Conservation (phyloP, 768 basidiomycete species). For the Chalciporus piperatus region DNA sequence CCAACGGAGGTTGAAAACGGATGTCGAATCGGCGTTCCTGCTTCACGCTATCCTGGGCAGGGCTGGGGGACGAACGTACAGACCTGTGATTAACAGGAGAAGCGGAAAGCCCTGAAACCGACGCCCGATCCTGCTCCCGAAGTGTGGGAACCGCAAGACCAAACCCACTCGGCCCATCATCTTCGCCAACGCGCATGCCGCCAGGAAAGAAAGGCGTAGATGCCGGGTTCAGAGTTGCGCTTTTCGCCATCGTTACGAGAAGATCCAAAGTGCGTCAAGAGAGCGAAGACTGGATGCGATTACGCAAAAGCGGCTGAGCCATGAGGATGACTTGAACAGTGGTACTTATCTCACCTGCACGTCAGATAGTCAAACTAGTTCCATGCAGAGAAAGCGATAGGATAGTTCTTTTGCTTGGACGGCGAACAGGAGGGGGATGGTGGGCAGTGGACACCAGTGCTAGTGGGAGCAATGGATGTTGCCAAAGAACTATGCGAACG, state of each 20-base stretch:
- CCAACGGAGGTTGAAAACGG: slow-evolving; percentile 37
- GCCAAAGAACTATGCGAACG: slow-evolving; percentile 16
- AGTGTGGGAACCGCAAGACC: slow-evolving; percentile 46
- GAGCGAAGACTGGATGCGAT: slow-evolving; percentile 21
- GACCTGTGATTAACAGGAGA: slow-evolving; percentile 68
- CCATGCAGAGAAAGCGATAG: slow-evolving; percentile 24
- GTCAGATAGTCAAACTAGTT: slow-evolving; percentile 20
- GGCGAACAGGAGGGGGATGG: not conserved
- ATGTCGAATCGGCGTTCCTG: slow-evolving; percentile 22
- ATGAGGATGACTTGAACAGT: not conserved
- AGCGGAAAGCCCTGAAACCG: slow-evolving; percentile 54
- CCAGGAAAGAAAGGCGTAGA: slow-evolving; percentile 86
- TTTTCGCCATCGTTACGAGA: slow-evolving; percentile 61
- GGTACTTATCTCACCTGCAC: slow-evolving; percentile 23
- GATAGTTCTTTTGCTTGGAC: not conserved
- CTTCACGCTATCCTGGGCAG: slow-evolving; percentile 37
- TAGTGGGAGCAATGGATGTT: slow-evolving; percentile 15
- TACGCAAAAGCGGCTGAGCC: slow-evolving; percentile 4
- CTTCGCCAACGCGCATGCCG: slow-evolving; percentile 49
- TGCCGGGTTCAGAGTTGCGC: slow-evolving; percentile 73
- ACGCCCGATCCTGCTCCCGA: slow-evolving; percentile 43
- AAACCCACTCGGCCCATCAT: slow-evolving; percentile 46
- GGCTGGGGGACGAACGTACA: slow-evolving; percentile 68
- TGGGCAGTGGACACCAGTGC: slow-evolving; percentile 7
- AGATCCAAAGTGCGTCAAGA: slow-evolving; percentile 13